These are phyloP conservation scores for Gracilaria gracilis DNA, from an alignment of 23 red algal genomes.

Conservation along the genomic window DNA sequence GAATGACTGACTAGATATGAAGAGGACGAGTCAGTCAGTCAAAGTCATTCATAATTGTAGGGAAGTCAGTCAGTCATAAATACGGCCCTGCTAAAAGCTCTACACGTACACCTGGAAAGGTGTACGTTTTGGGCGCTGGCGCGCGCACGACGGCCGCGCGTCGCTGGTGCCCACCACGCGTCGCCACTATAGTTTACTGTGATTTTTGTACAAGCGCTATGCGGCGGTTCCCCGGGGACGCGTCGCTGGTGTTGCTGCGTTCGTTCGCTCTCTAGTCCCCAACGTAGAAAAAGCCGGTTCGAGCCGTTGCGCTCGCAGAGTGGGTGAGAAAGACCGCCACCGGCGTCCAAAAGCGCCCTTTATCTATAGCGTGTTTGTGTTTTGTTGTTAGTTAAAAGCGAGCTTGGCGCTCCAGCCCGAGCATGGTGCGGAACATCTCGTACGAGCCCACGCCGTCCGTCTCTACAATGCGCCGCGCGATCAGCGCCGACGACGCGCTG, in stretches of 20 bases:
- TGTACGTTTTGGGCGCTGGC: constrained; percentile 60
- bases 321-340: constrained; percentile 73
- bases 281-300: constrained; percentile 2
- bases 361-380: background rate
- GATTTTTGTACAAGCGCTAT: background rate
- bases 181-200: too few relatives aligned
- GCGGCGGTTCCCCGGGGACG: too few relatives aligned
- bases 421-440: constrained; percentile 71
- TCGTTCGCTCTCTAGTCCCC: background rate
- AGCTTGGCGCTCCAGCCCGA: constrained; percentile 39
- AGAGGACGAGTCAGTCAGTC: too few relatives aligned
- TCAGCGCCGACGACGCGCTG: background rate
- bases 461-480: constrained; percentile 55
- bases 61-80: too few relatives aligned
- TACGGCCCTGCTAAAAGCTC: too few relatives aligned
- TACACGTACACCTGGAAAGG: constrained; percentile 71
- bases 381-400: too few relatives aligned
- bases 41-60: too few relatives aligned
- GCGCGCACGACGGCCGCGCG: constrained; percentile 24
- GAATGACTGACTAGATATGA: too few relatives aligned
- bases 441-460: constrained; percentile 88
- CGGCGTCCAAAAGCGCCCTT: background rate
- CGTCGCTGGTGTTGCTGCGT: too few relatives aligned
- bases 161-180: too few relatives aligned
- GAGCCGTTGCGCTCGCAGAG: constrained; percentile 11